These are phyloP conservation scores for Saccharomycopsis sp. DNA, from an alignment of 805 yeast genomes.

Conservation along the genomic window DNA sequence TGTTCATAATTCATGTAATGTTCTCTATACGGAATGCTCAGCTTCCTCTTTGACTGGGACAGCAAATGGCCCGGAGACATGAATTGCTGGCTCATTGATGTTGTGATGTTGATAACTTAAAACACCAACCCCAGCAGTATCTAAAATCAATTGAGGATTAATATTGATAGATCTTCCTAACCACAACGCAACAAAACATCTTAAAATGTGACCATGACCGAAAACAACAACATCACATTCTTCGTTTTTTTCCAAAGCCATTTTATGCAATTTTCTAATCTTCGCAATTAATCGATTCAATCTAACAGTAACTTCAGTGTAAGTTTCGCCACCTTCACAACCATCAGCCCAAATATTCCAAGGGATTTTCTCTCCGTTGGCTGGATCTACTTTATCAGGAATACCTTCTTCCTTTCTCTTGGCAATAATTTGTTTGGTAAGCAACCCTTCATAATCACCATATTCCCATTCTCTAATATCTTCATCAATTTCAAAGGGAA, in stretches of 20 bases:
- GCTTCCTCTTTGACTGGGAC: slow-evolving; percentile 47
- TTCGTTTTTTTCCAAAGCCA: slow-evolving; percentile 42
- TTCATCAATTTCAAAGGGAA: slow-evolving; percentile 46
- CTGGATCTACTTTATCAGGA: slow-evolving; percentile 20
- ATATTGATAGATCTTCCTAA: slow-evolving; percentile 44
- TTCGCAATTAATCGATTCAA: slow-evolving; percentile 63
- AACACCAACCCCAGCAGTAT: slow-evolving; percentile 95
- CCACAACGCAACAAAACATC: slow-evolving; percentile 91
- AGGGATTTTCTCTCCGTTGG: slow-evolving; percentile 23
- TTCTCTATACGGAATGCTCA: slow-evolving; percentile 6
- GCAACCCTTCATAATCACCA: slow-evolving; percentile 88
- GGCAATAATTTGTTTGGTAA: slow-evolving; percentile 58
- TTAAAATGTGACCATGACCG: slow-evolving; percentile 90
- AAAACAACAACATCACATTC: slow-evolving; percentile 73
- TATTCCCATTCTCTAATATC: slow-evolving; percentile 93
- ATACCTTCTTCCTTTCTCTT: slow-evolving; percentile 56
- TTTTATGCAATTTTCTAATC: slow-evolving; percentile 52
- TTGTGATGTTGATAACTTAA: slow-evolving; percentile 82
- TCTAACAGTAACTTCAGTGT: slow-evolving; percentile 59
- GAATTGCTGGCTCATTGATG: slow-evolving; percentile 80
- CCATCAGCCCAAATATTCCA: slow-evolving; percentile 93
- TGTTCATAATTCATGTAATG: neutral
- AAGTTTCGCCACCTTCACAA: slow-evolving; percentile 82
- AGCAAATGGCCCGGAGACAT: slow-evolving; percentile 74
- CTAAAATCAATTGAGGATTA: slow-evolving; percentile 79